These are phyloP conservation scores for Beauveria brongniartii DNA, from an alignment of 2,329 filamentous ascomycete species.

Conservation along the genomic window DNA sequence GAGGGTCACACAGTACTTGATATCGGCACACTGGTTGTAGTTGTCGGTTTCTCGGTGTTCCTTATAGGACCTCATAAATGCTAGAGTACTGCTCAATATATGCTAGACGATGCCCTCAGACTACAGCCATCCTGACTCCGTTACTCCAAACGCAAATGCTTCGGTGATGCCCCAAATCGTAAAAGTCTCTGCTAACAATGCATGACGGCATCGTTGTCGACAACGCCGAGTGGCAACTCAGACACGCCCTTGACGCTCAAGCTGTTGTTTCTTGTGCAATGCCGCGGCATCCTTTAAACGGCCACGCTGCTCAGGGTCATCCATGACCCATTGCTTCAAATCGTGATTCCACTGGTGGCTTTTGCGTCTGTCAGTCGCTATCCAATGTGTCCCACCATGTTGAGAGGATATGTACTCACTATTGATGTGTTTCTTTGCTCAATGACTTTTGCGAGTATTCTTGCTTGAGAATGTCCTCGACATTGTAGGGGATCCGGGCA, in stretches of 20 bases:
- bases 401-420: conserved; percentile 36
- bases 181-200: background rate
- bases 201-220: background rate
- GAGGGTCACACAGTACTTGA: too few relatives aligned
- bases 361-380: background rate
- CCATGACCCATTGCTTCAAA: conserved; percentile 51
- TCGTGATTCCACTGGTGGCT: conserved; percentile 55
- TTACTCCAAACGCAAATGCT: background rate
- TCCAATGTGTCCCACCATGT: background rate
- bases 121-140: background rate
- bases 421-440: conserved; percentile 50
- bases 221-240: background rate
- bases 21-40: too few relatives aligned
- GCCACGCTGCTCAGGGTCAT: conserved; percentile 21
- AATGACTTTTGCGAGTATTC: conserved; percentile 60
- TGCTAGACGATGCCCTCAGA: background rate
- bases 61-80: background rate
- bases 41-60: too few relatives aligned
- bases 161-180: background rate
- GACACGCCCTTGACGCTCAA: background rate
- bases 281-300: conserved; percentile 15
- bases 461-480: conserved; percentile 55
- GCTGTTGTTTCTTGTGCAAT: conserved; percentile 9
- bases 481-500: conserved; percentile 61
- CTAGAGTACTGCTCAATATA: background rate